These are phyloP conservation scores for Acephala macrosclerotiorum DNA, from an alignment of 2,329 filamentous ascomycete species.

Conservation along the genomic window DNA sequence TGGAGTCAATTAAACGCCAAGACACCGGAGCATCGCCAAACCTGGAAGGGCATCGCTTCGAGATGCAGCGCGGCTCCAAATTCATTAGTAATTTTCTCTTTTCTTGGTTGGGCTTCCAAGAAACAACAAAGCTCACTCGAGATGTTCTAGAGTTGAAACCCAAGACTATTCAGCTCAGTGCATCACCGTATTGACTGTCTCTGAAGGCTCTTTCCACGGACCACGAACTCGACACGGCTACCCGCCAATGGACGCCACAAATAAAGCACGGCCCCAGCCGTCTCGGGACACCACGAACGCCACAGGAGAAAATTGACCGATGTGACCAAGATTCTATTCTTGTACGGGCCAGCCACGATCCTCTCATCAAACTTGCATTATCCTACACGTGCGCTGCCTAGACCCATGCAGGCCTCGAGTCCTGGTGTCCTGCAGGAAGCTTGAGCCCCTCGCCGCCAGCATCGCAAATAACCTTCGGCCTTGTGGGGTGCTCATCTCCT, in stretches of 20 bases:
- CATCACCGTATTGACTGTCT: background rate
- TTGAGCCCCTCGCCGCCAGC: background rate
- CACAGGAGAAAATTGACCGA: background rate
- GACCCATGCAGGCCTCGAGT: background rate
- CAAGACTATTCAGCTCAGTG: background rate
- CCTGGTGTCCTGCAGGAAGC: background rate
- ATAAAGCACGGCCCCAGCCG: background rate
- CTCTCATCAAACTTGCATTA: slow-evolving; percentile 1
- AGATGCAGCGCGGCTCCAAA: background rate
- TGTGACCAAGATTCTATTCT: background rate
- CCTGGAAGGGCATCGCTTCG: background rate
- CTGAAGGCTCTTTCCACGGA: background rate
- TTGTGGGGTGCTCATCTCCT: slow-evolving; percentile 1
- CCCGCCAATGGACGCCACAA: slow-evolving; percentile 8
- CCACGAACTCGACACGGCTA: background rate
- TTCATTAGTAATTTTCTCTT: background rate
- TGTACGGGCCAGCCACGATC: background rate
- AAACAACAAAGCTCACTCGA: background rate
- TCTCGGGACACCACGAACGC: background rate
- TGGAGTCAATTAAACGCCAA: background rate
- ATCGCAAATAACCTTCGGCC: background rate
- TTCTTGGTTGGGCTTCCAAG: background rate
- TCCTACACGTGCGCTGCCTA: background rate
- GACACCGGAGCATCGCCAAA: background rate
- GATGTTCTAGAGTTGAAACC: background rate